Evolutionary conservation across 2,329 filamentous ascomycete species (phyloP).

Genomic region (Penicillium sp.): DNA sequence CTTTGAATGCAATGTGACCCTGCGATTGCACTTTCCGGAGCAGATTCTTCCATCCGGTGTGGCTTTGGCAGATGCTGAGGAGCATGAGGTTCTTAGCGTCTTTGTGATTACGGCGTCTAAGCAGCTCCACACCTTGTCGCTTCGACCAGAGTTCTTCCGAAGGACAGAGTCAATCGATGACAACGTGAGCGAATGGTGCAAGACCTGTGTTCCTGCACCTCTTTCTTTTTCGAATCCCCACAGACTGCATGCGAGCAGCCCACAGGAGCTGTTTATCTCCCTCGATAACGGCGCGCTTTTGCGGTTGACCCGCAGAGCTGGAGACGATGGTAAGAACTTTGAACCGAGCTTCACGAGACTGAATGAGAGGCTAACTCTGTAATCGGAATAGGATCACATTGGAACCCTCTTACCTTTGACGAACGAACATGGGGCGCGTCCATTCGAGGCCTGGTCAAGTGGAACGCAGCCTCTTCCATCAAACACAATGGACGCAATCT

Average conservation of each 20-base stretch:
- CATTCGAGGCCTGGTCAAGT: conserved; percentile 49
- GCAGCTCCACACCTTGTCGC: conserved; percentile 78
- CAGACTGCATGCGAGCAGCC: conserved; percentile 72
- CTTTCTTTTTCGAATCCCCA: conserved; percentile 79
- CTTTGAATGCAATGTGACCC: conserved; percentile 69
- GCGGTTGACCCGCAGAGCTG: conserved; percentile 66
- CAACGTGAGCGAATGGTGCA: conserved; percentile 74
- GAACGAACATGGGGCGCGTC: conserved; percentile 53
- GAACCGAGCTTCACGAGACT: not conserved
- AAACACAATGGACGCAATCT: conserved; percentile 45
- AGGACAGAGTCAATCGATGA: conserved; percentile 69
- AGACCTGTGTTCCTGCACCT: conserved; percentile 70
- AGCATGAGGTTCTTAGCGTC: conserved; percentile 74
- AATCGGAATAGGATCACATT: conserved; percentile 38
- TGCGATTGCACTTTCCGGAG: conserved; percentile 76
- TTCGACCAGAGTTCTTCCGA: conserved; percentile 80
- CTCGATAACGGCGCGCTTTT: conserved; percentile 55
- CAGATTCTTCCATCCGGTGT: conserved; percentile 76
- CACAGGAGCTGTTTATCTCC: conserved; percentile 75
- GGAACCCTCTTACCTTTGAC: conserved; percentile 51
- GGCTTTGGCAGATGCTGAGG: conserved; percentile 76
- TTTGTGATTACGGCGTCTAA: conserved; percentile 79
- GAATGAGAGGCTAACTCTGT: conserved; percentile 16
- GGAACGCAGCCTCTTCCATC: conserved; percentile 46
- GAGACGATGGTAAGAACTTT: conserved; percentile 50